These are phyloP conservation scores for Coemansia sp. DNA, from an alignment of 192 early-diverging fungal species.

Conservation along the genomic window DNA sequence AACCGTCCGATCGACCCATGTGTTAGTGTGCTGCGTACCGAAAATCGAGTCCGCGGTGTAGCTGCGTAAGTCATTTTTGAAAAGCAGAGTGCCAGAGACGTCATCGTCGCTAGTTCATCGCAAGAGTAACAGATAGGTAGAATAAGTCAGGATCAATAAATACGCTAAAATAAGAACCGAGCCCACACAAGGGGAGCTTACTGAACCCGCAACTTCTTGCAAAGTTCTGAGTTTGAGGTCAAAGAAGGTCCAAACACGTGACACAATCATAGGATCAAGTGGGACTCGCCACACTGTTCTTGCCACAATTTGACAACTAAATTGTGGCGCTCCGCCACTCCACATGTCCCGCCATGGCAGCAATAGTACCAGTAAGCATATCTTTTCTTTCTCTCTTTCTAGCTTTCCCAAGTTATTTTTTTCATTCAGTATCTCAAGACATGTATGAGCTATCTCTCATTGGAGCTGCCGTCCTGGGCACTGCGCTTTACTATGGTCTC, in stretches of 20 bases:
- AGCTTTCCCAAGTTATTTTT: background rate
- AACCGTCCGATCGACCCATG: background rate
- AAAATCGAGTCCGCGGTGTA: too few species aligned
- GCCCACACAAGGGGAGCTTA: too few species aligned
- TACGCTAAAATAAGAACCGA: too few species aligned
- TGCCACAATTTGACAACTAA: background rate
- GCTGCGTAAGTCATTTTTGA: too few species aligned
- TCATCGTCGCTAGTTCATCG: too few species aligned
- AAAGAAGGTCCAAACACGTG: background rate
- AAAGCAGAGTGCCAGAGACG: too few species aligned
- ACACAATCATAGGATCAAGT: background rate
- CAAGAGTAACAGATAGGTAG: too few species aligned
- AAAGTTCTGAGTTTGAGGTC: background rate
- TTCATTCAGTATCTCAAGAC: background rate
- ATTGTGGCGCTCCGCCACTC: background rate
- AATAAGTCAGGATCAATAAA: too few species aligned
- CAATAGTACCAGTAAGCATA: background rate
- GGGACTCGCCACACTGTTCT: too few species aligned
- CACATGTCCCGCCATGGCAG: background rate
- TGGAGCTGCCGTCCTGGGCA: constrained; percentile 2
- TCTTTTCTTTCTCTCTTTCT: background rate
- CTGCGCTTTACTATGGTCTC: constrained; percentile 5
- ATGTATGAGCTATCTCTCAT: background rate
- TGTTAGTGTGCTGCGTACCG: too few species aligned
- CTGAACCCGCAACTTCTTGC: too few species aligned